A percentile compares a stretch with the other conserved stretches of the same genome.
Evolutionary conservation across 495 filamentous ascomycete species (phyloP).

Genomic region (Tuber microsphaerosporum): DNA sequence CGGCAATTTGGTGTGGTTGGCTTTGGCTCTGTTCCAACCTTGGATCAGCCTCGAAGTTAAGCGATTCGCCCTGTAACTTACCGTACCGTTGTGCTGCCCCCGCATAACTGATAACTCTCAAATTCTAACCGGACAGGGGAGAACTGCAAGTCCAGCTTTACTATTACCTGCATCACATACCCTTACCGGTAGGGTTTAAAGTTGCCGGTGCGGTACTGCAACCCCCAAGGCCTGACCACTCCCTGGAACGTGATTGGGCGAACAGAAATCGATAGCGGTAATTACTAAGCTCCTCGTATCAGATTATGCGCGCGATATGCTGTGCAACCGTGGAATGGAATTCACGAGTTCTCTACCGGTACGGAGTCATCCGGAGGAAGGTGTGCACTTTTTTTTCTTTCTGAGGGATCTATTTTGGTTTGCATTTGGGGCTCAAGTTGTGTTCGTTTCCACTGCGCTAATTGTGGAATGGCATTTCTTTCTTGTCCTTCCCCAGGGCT

Average conservation of each 20-base stretch:
- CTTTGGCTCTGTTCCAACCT: too few relatives aligned
- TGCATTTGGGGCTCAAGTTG: background rate
- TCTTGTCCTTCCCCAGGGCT: background rate
- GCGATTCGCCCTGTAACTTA: too few relatives aligned
- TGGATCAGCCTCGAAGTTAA: too few relatives aligned
- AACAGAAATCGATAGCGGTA: background rate
- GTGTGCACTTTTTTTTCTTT: background rate
- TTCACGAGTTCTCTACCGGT: too few relatives aligned
- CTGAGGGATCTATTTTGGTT: background rate
- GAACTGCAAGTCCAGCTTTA: background rate
- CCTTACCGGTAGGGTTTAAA: background rate
- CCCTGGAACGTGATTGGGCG: background rate
- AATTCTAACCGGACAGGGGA: background rate
- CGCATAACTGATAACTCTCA: background rate
- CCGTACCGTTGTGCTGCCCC: background rate
- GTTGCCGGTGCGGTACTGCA: background rate
- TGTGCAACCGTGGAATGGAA: background rate
- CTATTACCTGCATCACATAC: background rate
- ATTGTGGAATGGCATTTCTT: background rate
- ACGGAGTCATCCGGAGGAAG: background rate
- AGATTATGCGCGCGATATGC: background rate
- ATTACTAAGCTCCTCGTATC: background rate
- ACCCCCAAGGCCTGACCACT: background rate
- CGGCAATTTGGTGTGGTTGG: too few relatives aligned
- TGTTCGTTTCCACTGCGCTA: background rate